These are phyloP conservation scores for Leccinellum luteum DNA, from an alignment of 768 basidiomycete genomes.

Conservation along the genomic window DNA sequence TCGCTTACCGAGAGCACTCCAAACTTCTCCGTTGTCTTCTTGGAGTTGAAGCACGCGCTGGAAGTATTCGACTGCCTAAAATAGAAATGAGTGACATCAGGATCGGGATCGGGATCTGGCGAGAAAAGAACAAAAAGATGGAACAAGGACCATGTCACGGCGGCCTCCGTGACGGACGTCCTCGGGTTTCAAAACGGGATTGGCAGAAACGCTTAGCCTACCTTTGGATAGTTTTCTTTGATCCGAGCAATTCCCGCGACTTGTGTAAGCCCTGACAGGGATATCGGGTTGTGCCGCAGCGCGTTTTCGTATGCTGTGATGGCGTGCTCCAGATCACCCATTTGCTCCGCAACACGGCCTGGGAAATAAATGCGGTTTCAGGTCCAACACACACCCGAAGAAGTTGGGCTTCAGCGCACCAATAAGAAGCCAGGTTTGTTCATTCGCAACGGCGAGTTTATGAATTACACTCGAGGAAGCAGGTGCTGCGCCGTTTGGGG, in stretches of 20 bases:
- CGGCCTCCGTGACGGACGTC: constrained; percentile 29
- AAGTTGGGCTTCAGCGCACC: constrained; percentile 42
- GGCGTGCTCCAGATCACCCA: constrained; percentile 92
- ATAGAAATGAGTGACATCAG: constrained; percentile 31
- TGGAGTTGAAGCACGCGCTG: constrained; percentile 87
- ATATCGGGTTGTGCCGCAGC: constrained; percentile 91
- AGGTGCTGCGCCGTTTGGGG: constrained; percentile 24
- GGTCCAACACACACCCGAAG: background rate
- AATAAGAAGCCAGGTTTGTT: constrained; percentile 93
- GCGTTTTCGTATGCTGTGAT: constrained; percentile 93
- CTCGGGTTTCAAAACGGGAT: constrained; percentile 31
- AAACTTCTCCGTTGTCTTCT: constrained; percentile 97
- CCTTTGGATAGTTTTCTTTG: constrained; percentile 97
- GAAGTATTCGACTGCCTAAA: constrained; percentile 93
- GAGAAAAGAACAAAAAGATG: constrained; percentile 16
- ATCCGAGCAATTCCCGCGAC: constrained; percentile 96
- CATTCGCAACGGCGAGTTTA: constrained; percentile 83
- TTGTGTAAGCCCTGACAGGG: constrained; percentile 85
- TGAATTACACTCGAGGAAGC: constrained; percentile 50
- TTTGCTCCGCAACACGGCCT: constrained; percentile 95
- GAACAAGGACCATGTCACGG: constrained; percentile 19
- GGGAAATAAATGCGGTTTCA: constrained; percentile 29
- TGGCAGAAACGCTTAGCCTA: constrained; percentile 39
- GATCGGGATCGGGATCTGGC: constrained; percentile 28
- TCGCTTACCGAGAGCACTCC: constrained; percentile 85